These are phyloP conservation scores for Eragrostis curvula DNA, from an alignment of 176 grass and related monocot genomes.

Conservation along the genomic window DNA sequence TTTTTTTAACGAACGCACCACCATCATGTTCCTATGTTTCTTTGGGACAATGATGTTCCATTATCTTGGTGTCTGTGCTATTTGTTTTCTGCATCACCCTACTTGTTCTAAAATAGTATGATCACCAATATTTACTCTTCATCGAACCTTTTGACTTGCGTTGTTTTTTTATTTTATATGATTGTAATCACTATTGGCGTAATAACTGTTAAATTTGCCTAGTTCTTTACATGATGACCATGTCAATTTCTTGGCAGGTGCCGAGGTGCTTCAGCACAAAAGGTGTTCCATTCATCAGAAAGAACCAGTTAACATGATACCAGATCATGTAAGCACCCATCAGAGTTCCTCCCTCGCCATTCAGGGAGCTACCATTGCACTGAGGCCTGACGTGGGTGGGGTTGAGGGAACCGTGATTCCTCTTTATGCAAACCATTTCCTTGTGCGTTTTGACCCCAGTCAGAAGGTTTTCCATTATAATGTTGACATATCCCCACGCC, in stretches of 20 bases:
- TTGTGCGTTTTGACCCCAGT: conserved; percentile 65
- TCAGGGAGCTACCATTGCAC: conserved; percentile 40
- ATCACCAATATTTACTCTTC: not conserved
- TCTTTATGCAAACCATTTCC: conserved; percentile 87
- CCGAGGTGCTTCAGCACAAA: conserved; percentile 50
- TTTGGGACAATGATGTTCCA: conserved; percentile 26
- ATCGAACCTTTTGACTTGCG: not conserved
- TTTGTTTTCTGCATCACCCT: conserved; percentile 8
- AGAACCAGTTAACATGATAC: conserved; percentile 21
- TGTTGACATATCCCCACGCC: conserved; percentile 76
- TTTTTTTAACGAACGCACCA: conserved; percentile 7
- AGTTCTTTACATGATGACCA: not conserved
- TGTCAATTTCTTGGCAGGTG: conserved; percentile 50
- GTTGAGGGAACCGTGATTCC: conserved; percentile 56
- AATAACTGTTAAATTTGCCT: not conserved
- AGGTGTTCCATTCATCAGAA: conserved; percentile 33
- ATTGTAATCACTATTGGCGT: not conserved
- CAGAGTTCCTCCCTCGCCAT: conserved; percentile 32
- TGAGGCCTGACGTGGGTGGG: conserved; percentile 73
- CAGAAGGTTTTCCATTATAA: conserved; percentile 85
- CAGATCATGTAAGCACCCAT: conserved; percentile 32
- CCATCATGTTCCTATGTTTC: conserved; percentile 9
- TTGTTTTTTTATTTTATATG: not conserved
- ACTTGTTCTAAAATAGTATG: conserved; percentile 17
- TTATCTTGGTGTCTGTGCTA: conserved; percentile 40